A percentile compares a stretch with the other conserved stretches of the same genome.
These are phyloP conservation scores for Epichloe gansuensis DNA, from an alignment of 2,329 filamentous ascomycete species.

Conservation along the genomic window DNA sequence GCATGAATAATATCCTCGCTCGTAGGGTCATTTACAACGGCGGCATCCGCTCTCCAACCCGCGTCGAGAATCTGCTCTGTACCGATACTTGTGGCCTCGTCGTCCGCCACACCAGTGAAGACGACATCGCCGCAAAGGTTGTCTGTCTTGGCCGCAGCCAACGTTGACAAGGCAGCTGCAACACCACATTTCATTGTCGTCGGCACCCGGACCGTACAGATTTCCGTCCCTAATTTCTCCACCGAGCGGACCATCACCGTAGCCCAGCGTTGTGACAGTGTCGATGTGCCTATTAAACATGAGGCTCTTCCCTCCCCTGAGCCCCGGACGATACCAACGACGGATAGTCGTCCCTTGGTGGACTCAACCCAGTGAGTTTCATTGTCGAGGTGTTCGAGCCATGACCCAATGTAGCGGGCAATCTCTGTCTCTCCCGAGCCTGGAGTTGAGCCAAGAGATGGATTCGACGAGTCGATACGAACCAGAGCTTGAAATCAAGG, in stretches of 20 bases:
- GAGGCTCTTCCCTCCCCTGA: slow-evolving; percentile 33
- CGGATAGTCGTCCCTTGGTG: slow-evolving; percentile 32
- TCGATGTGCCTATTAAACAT: slow-evolving; percentile 44
- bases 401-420: slow-evolving; percentile 33
- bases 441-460: slow-evolving; percentile 26
- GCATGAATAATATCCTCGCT: slow-evolving; percentile 27
- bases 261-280: slow-evolving; percentile 36
- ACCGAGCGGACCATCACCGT: slow-evolving; percentile 32
- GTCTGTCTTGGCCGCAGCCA: slow-evolving; percentile 26
- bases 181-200: slow-evolving; percentile 41
- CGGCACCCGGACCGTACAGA: slow-evolving; percentile 32
- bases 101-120: slow-evolving; percentile 40
- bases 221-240: slow-evolving; percentile 27
- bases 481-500: slow-evolving; percentile 32
- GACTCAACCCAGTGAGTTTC: slow-evolving; percentile 19
- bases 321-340: slow-evolving; percentile 35
- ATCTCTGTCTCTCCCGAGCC: slow-evolving; percentile 35
- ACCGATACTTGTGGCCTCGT: slow-evolving; percentile 38
- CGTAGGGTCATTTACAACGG: slow-evolving; percentile 37
- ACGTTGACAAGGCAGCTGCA: slow-evolving; percentile 31
- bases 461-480: slow-evolving; percentile 37
- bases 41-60: slow-evolving; percentile 41
- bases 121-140: slow-evolving; percentile 36
- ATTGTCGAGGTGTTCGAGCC: slow-evolving; percentile 38
- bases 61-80: slow-evolving; percentile 36